A percentile compares a stretch with the other conserved stretches of the same genome.
Evolutionary conservation across 2,329 filamentous ascomycete genomes (phyloP).

Genomic region (Scorias spongiosa): DNA sequence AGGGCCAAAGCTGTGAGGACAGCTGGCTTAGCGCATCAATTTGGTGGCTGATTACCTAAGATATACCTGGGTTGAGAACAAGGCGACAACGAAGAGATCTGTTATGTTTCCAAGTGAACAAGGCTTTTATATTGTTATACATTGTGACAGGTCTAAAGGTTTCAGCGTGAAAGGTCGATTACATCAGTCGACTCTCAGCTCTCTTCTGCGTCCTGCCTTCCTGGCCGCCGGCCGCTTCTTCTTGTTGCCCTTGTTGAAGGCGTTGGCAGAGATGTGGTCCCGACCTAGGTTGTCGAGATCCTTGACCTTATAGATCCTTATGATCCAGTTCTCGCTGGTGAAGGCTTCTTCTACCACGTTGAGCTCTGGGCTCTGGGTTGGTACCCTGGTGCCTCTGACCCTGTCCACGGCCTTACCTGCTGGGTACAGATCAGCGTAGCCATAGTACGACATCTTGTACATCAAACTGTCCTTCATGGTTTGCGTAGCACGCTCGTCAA

Average conservation of each 20-base stretch:
- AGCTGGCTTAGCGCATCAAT: too few relatives aligned
- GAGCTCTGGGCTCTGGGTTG: constrained; percentile 70
- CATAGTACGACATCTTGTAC: constrained; percentile 99
- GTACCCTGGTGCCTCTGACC: constrained; percentile 66
- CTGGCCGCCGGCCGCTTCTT: constrained; percentile 65
- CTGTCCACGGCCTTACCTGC: constrained; percentile 79
- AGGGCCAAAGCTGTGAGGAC: too few relatives aligned
- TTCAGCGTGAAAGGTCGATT: too few relatives aligned
- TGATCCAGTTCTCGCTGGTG: constrained; percentile 99
- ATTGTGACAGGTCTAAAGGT: too few relatives aligned
- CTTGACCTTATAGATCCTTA: constrained; percentile 99
- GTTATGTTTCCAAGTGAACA: too few relatives aligned
- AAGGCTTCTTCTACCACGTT: constrained; percentile 91
- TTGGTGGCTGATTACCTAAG: too few relatives aligned
- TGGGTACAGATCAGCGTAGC: constrained; percentile 85
- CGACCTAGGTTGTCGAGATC: constrained; percentile 91
- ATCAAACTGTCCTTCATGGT: constrained; percentile 99
- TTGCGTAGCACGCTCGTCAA: constrained; percentile 83
- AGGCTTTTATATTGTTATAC: too few relatives aligned
- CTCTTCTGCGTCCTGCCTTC: constrained; percentile 44
- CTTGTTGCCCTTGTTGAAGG: constrained; percentile 68
- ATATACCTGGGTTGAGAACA: too few relatives aligned
- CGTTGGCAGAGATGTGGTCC: constrained; percentile 56
- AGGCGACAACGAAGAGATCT: too few relatives aligned
- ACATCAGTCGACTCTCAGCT: constrained; percentile 51